These are phyloP conservation scores for Malbranchea zuffiana DNA, from an alignment of 2,329 filamentous ascomycete genomes.

Conservation along the genomic window DNA sequence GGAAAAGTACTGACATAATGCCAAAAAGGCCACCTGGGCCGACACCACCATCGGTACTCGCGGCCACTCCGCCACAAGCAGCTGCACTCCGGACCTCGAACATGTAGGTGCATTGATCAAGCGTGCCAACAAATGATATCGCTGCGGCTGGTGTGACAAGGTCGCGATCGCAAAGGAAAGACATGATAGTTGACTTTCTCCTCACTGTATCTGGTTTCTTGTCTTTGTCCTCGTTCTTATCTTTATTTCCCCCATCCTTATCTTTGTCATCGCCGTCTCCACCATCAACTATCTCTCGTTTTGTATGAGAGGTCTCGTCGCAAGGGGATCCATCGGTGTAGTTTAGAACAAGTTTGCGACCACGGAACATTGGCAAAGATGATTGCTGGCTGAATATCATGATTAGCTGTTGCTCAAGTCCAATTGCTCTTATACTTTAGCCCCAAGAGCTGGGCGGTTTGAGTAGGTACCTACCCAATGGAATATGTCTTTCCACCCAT, in stretches of 20 bases:
- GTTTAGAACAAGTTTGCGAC: conserved; percentile 58
- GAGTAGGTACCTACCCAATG: conserved; percentile 32
- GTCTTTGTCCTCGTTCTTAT: conserved; percentile 17
- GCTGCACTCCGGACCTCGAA: conserved; percentile 83
- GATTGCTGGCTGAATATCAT: conserved; percentile 31
- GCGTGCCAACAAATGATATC: conserved; percentile 75
- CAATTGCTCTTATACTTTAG: not conserved
- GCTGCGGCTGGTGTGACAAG: conserved; percentile 55
- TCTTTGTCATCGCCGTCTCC: conserved; percentile 25
- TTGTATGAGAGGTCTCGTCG: conserved; percentile 15
- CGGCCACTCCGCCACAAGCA: conserved; percentile 64
- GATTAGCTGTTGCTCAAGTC: too few species aligned
- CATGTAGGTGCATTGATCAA: conserved; percentile 88
- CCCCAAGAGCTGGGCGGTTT: not conserved
- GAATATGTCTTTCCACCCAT: conserved; percentile 35
- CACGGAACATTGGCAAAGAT: conserved; percentile 38
- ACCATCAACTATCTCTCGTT: conserved; percentile 13
- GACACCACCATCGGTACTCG: conserved; percentile 48
- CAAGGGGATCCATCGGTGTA: conserved; percentile 70
- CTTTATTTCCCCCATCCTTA: conserved; percentile 30
- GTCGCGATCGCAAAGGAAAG: conserved; percentile 84
- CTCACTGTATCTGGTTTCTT: conserved; percentile 19
- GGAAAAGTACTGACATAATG: conserved; percentile 58
- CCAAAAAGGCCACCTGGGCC: conserved; percentile 71
- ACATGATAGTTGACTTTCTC: conserved; percentile 75